phyloP scores from a whole-genome alignment of 1,139 yeast species.

The Hansenula sp. region DNA sequence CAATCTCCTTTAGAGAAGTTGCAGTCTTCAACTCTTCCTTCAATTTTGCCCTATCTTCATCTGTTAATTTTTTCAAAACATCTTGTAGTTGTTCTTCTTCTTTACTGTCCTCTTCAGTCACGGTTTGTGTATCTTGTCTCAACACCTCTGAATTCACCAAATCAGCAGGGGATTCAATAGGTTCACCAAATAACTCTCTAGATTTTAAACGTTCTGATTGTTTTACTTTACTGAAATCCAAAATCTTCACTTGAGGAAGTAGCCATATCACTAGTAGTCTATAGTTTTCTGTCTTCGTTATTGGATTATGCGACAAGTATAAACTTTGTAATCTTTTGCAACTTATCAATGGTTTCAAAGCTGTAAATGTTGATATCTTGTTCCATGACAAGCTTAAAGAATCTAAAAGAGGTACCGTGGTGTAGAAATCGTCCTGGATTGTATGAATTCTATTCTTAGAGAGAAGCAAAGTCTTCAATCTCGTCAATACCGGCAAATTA shows the following conservation, averaged over 20 bases:
- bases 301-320: constrained; percentile 58
- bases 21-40: constrained; percentile 57
- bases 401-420: constrained; percentile 39
- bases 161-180: not conserved
- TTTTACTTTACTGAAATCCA: constrained; percentile 67
- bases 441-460: constrained; percentile 52
- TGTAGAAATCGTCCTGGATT: constrained; percentile 32
- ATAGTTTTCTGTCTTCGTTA: constrained; percentile 51
- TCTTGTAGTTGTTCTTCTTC: constrained; percentile 26
- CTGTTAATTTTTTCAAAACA: constrained; percentile 43
- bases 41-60: constrained; percentile 48
- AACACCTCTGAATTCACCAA: not conserved
- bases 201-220: constrained; percentile 49
- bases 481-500: constrained; percentile 43
- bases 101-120: constrained; percentile 17
- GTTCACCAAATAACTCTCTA: constrained; percentile 40
- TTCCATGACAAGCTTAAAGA: constrained; percentile 54
- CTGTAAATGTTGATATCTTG: constrained; percentile 37
- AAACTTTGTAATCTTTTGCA: constrained; percentile 43
- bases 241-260: constrained; percentile 55
- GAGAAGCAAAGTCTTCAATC: constrained; percentile 48
- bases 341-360: constrained; percentile 33
- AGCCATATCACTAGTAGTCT: constrained; percentile 57
- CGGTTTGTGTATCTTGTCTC: no score
- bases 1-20: constrained; percentile 68